phyloP scores from a whole-genome alignment of 108 stramenopile genomes.

The Mediolabrus comicus region DNA sequence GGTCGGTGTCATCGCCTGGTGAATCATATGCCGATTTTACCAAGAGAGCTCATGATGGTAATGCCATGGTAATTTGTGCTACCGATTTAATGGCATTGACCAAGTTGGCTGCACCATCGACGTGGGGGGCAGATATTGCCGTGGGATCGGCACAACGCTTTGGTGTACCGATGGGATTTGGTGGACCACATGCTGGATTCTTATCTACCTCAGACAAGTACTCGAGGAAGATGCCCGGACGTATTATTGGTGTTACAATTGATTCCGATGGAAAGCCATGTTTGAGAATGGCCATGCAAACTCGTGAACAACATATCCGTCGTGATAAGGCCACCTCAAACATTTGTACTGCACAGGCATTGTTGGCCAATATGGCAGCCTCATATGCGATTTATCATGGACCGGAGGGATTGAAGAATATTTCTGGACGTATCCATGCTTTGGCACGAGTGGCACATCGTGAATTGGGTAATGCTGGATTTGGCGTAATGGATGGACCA shows the following conservation, averaged over 20 bases:
- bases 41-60: conserved; percentile 69
- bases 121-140: conserved; percentile 98
- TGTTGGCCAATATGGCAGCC: conserved; percentile 99
- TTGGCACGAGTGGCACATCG: conserved; percentile 80
- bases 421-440: conserved; percentile 88
- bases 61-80: conserved; percentile 91
- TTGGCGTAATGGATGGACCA: conserved; percentile 54
- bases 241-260: conserved; percentile 95
- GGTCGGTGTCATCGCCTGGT: conserved; percentile 76
- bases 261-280: conserved; percentile 93
- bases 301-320: conserved; percentile 96
- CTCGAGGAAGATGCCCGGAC: conserved; percentile 97
- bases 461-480: conserved; percentile 77
- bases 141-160: conserved; percentile 98
- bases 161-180: conserved; percentile 99
- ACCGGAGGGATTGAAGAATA: conserved; percentile 90
- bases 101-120: conserved; percentile 85
- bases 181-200: conserved; percentile 99
- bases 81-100: conserved; percentile 96
- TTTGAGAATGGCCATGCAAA: conserved; percentile 99
- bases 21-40: conserved; percentile 84
- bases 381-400: conserved; percentile 99
- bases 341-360: conserved; percentile 99
- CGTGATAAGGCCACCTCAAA: conserved; percentile 99
- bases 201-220: conserved; percentile 90